Base-by-base conservation (phyloP, 345 rosid genomes). In the Stellera chamaejasme region DNA sequence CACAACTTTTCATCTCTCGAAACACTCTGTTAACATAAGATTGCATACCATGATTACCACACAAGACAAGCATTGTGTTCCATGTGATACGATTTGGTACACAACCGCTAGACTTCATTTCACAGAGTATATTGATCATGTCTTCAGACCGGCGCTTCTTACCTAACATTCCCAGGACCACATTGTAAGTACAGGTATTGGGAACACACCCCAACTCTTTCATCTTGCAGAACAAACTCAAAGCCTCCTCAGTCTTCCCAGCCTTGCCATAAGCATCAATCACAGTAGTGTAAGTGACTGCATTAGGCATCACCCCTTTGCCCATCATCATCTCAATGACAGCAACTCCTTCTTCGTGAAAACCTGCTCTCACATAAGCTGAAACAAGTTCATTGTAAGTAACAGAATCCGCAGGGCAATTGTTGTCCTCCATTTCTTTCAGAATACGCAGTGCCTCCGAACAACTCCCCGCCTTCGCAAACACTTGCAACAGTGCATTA, bases 361-460 rank as follows among this genome's bases (percentile, higher is more conserved):
- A 85, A 44, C 98, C 98, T 0, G 96, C 91, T 72, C 89, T 85
- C 56, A 80, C 91, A 58, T 91, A 85, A 55, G 95, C 88, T 0
- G 91, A 84, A 63, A 85, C 84, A 43, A 83, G 82, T 79, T 87
- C 98, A 56, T 91, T 91, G 64, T 85, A 91, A 4, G 95, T 91
- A 57, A 88, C 84, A 13, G 92, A 71, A 54, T 87, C 94, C 2
- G 82, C 76, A 0, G 72, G 74, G 44, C 96, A 88, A 61, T 75
- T 67, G 60, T 72, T 82, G 15, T 83, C 96, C 72, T 85, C 95
- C 98, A 91, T 91, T 68, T 87, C 98, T 53, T 73, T 81, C 80
- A 91, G 53, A 70, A 88, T 69, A 63, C 78, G 77, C 50, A 87
- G 66, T 2, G 90, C 95, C 69, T 83, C 96, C 0, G 71, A 75